These are phyloP conservation scores for Verticillium zaregamsianum DNA, from an alignment of 2,329 filamentous ascomycete species.

Conservation along the genomic window DNA sequence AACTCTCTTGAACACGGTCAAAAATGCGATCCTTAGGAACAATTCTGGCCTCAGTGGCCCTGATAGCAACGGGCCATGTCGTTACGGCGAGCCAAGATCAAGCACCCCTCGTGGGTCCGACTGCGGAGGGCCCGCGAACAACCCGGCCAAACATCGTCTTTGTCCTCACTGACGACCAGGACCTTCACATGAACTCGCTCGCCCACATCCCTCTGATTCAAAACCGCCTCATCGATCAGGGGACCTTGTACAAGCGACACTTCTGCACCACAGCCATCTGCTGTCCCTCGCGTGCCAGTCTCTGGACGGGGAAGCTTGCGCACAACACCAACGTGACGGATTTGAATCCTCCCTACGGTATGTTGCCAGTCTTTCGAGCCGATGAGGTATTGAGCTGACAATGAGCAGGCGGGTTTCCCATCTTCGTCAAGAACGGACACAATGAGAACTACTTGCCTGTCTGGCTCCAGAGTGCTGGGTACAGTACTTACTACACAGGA, in stretches of 20 bases:
- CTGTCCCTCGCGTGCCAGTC: slow-evolving; percentile 58
- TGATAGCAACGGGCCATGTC: neutral
- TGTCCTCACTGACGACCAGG: slow-evolving; percentile 64
- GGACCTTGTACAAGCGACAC: slow-evolving; percentile 55
- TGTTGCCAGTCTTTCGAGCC: slow-evolving; percentile 32
- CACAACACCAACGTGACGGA: slow-evolving; percentile 63
- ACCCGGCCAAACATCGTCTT: slow-evolving; percentile 55
- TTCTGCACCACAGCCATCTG: slow-evolving; percentile 63
- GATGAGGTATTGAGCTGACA: slow-evolving; percentile 10
- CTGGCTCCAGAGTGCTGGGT: slow-evolving; percentile 47
- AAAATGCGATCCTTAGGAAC: neutral
- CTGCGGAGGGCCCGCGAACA: neutral
- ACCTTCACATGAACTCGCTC: slow-evolving; percentile 56
- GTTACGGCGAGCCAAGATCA: slow-evolving; percentile 1
- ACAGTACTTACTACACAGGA: slow-evolving; percentile 51
- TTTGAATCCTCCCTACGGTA: slow-evolving; percentile 50
- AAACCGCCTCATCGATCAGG: slow-evolving; percentile 50
- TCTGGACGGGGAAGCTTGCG: slow-evolving; percentile 58
- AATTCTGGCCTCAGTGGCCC: neutral
- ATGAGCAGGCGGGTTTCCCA: slow-evolving; percentile 36
- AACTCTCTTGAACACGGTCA: too few species aligned
- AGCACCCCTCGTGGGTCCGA: slow-evolving; percentile 3
- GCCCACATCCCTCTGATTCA: slow-evolving; percentile 53
- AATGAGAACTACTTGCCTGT: slow-evolving; percentile 46
- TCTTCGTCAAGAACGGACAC: slow-evolving; percentile 44